phyloP scores from a whole-genome alignment of 495 filamentous ascomycete species.

The Podospora sp. region DNA sequence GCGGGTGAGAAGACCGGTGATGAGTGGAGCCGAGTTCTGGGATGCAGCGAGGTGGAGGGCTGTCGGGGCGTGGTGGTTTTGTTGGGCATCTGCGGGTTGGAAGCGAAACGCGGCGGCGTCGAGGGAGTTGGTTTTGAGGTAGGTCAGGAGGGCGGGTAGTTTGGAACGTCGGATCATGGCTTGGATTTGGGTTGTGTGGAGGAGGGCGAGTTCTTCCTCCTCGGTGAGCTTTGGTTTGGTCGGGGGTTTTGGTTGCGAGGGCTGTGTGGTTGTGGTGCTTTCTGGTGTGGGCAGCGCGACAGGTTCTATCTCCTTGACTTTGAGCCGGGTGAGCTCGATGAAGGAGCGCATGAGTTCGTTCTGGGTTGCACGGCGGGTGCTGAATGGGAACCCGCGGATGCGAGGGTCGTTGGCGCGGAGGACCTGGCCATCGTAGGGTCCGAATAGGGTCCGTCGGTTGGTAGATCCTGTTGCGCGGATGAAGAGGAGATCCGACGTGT shows the following conservation, averaged over 20 bases:
- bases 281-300: slow-evolving; percentile 53
- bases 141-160: slow-evolving; percentile 81
- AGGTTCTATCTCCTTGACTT: slow-evolving; percentile 69
- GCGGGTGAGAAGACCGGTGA: slow-evolving; percentile 76
- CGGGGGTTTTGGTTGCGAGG: slow-evolving; percentile 47
- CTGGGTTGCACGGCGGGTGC: slow-evolving; percentile 90
- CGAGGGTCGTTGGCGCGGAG: slow-evolving; percentile 78
- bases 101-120: slow-evolving; percentile 79
- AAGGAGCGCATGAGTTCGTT: slow-evolving; percentile 92
- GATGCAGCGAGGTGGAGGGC: slow-evolving; percentile 84
- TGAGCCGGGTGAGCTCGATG: slow-evolving; percentile 86
- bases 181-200: slow-evolving; percentile 86
- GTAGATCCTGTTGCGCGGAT: slow-evolving; percentile 85
- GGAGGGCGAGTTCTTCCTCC: slow-evolving; percentile 75
- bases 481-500: slow-evolving; percentile 81
- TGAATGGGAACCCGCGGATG: slow-evolving; percentile 91
- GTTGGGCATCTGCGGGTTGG: slow-evolving; percentile 63
- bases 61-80: slow-evolving; percentile 83
- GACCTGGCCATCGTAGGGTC: slow-evolving; percentile 86
- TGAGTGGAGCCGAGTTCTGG: slow-evolving; percentile 70
- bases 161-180: slow-evolving; percentile 89
- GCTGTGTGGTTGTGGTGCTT: slow-evolving; percentile 34
- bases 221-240: slow-evolving; percentile 63
- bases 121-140: slow-evolving; percentile 75
- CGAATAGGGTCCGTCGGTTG: slow-evolving; percentile 83